Percentiles rank a stretch among this genome's conserved stretches.
Evolutionary conservation across 108 stramenopile genomes (phyloP).

Genomic region (Nitzschia sp.): DNA sequence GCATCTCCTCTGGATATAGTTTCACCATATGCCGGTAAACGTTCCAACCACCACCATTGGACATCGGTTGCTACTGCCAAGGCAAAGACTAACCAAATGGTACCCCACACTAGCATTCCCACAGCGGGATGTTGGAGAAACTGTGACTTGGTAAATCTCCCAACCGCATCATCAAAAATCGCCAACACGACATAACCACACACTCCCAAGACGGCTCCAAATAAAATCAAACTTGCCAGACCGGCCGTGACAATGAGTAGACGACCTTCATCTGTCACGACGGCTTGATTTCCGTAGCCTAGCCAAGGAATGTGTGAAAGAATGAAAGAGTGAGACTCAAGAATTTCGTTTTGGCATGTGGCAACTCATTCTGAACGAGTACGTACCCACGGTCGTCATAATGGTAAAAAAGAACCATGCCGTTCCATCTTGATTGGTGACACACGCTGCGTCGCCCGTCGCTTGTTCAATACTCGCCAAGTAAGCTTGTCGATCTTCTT

Average conservation of each 20-base stretch:
- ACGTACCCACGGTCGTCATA: slow-evolving; percentile 54
- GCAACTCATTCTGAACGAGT: neutral
- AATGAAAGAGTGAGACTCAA: neutral
- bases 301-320: neutral
- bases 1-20: slow-evolving; percentile 12
- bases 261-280: slow-evolving; percentile 40
- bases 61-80: slow-evolving; percentile 31
- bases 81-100: slow-evolving; percentile 30
- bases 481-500: slow-evolving; percentile 8
- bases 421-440: slow-evolving; percentile 19
- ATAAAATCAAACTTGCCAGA: slow-evolving; percentile 47
- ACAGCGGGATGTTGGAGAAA: slow-evolving; percentile 21
- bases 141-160: neutral
- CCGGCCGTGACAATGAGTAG: slow-evolving; percentile 46
- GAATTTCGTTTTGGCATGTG: too few relatives aligned
- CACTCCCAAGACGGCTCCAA: slow-evolving; percentile 40
- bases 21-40: slow-evolving; percentile 3
- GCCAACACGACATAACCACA: slow-evolving; percentile 44
- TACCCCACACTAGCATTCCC: slow-evolving; percentile 44
- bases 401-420: slow-evolving; percentile 61
- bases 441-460: slow-evolving; percentile 36
- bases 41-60: slow-evolving; percentile 3
- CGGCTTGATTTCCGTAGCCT: slow-evolving; percentile 68
- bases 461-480: slow-evolving; percentile 28
- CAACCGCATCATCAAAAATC: slow-evolving; percentile 45